Base-by-base conservation (phyloP, 2,329 filamentous ascomycete species). In the Claviceps capensis region DNA sequence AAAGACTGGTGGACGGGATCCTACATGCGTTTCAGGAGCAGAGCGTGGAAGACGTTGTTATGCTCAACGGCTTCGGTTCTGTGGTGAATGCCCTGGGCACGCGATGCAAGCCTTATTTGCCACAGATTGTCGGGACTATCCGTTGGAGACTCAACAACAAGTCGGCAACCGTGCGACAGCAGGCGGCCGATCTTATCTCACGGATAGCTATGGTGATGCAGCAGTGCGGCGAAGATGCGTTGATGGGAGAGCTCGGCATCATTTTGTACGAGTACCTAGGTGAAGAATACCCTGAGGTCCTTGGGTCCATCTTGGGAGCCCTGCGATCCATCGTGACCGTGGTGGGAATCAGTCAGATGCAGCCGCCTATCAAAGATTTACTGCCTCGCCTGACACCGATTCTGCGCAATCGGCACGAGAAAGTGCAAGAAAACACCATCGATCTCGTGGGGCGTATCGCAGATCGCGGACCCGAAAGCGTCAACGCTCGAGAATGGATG, bases 401-500 rank as follows among this genome's bases (percentile, higher is more conserved):
- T 66, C 77, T 98, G 51, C 88, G 93, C 65, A 98, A 98, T 71
- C 86, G 93, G 57, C 93, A 98, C 72, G 93, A 98, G 65, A 98
- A 98, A 70, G 94, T 98, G 44, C 93, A 98, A 67, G 93, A 98
- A 64, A 98, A 98, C 69, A 97, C 93, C 0, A 97, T 98, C 61
- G 93, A 98, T 66, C 78, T 98, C 2, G 93, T 98, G 19, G 93
- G 93, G 52, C 91, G 93, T 75, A 97, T 98, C 60, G 93, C 94
- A 16, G 93, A 98, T 69, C 86, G 93, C 58, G 94, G 93, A 1
- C 90, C 93, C 1, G 93, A 98, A 69, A 91, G 86, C 57, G 93
- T 98, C 65, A 95, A 95, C 64, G 90, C 93, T 14, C 82, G 93
- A 63, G 93, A 98, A 70, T 98, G 93, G 93, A 98, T 98, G 94